Evolutionary conservation across 495 filamentous ascomycete species (phyloP).

Genomic region (Pyrenula aspistea): DNA sequence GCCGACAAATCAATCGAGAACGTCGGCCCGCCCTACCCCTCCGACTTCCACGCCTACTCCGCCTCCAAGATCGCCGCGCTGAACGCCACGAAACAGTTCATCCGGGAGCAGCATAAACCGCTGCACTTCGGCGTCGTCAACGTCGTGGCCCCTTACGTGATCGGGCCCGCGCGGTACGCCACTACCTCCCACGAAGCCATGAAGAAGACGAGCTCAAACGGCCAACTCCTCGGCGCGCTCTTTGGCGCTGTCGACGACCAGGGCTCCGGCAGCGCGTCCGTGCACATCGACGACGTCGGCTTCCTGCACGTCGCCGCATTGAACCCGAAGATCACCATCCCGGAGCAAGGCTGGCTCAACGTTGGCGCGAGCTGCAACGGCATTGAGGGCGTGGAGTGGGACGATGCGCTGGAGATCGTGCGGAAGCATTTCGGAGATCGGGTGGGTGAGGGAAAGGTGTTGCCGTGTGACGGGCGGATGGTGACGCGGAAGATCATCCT

Average conservation of each 20-base stretch:
- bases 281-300: conserved; percentile 29
- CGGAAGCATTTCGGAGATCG: conserved; percentile 21
- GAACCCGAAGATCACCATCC: conserved; percentile 21
- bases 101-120: background rate
- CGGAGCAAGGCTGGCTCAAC: conserved; percentile 12
- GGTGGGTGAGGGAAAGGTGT: conserved; percentile 18
- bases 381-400: conserved; percentile 15
- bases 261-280: conserved; percentile 17
- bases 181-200: conserved; percentile 3
- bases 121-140: conserved; percentile 5
- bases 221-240: background rate
- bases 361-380: conserved; percentile 12
- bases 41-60: conserved; percentile 1
- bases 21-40: background rate
- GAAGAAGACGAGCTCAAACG: background rate
- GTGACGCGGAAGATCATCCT: conserved; percentile 17
- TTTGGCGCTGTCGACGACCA: background rate
- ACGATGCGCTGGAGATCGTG: conserved; percentile 25
- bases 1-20: background rate
- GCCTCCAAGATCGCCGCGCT: conserved; percentile 4
- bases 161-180: conserved; percentile 5
- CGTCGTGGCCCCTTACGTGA: conserved; percentile 6
- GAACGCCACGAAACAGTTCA: conserved; percentile 5
- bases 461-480: conserved; percentile 20
- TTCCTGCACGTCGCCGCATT: conserved; percentile 25